phyloP scores from a whole-genome alignment of 2,329 filamentous ascomycete species.

The Fusarium citri region DNA sequence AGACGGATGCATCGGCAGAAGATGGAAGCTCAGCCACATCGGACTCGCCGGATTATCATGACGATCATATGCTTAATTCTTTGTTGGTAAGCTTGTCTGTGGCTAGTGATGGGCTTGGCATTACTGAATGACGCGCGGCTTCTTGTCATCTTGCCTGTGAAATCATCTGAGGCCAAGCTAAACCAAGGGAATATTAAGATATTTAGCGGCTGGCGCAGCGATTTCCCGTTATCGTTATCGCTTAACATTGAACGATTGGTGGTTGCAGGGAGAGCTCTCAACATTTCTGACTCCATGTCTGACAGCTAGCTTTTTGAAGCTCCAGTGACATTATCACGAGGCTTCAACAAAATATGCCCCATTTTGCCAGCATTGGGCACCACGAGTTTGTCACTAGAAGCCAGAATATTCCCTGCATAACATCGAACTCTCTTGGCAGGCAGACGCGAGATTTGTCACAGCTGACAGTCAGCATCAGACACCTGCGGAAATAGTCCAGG shows the following conservation, averaged over 20 bases:
- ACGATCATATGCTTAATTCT: not conserved
- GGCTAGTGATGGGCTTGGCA: constrained; percentile 33
- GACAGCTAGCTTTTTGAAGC: not conserved
- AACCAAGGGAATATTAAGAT: not conserved
- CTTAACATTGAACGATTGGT: not conserved
- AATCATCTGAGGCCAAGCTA: not conserved
- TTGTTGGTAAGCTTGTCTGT: constrained; percentile 10
- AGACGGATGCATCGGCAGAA: constrained; percentile 36
- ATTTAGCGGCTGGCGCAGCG: not conserved
- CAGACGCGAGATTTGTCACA: not conserved
- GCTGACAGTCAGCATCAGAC: not conserved
- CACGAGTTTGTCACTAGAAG: not conserved
- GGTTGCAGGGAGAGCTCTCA: not conserved
- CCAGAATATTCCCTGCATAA: not conserved
- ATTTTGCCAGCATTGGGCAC: not conserved
- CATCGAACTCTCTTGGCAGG: not conserved
- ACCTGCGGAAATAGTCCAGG: not conserved
- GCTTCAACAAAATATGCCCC: not conserved
- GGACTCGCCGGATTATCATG: constrained; percentile 18
- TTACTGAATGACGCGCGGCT: constrained; percentile 24
- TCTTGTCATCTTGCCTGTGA: not conserved
- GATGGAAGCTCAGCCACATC: constrained; percentile 13
- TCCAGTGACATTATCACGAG: not conserved
- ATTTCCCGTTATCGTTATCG: not conserved
- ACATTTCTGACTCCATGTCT: not conserved